Base-by-base conservation (phyloP, 164 flowering plant genomes). In the Vitis amurensis region DNA sequence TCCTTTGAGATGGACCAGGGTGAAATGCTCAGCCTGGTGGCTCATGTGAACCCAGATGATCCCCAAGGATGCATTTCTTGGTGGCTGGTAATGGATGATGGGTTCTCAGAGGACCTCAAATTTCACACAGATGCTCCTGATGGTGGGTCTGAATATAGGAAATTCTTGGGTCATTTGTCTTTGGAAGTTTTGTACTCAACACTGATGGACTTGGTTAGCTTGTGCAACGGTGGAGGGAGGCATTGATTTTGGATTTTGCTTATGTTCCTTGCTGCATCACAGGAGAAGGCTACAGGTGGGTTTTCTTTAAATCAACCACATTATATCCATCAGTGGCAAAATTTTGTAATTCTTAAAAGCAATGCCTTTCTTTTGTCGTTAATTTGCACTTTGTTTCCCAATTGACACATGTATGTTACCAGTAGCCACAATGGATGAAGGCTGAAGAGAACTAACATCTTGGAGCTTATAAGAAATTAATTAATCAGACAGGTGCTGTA, bases 1-100 rank as follows among this genome's bases (percentile, higher is more conserved):
- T 87, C 97, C 11, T 89, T 95, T 55, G 95, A 93, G 83, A 77
- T 95, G 58, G 98, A 89, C 16, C 90, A 88, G 68, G 97, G 97
- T 8, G 98, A 93, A 65, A 83, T 76, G 12, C 81, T 88, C 30
- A 73, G 90, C 64, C 82, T 95, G 62, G 86, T 87, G 67, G 97
- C 99, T 3, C 97, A 87, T n/a, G 91, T 95, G 15, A 92, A 91
- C 79, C 96, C 96, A 4, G 88, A 87, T 44, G 90, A 89, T 71
- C 10, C 70, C 19, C 61, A 76, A 44, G 91, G 91, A 47, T 86
- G 99, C 81, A 88, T 95, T 73, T 89, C 94, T 15, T 95, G 98
- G 99, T 93, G 99, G 98, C 71, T 95, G 78, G 81, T 87, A 37
- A 71, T 93, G 85, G 92, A 88, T 52, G 93, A 88, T 60, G 85